A percentile compares a stretch with the other conserved stretches of the same genome.
Conservation (phyloP, 352 stramenopile genomes). For the Globisporangium camurandrum region DNA sequence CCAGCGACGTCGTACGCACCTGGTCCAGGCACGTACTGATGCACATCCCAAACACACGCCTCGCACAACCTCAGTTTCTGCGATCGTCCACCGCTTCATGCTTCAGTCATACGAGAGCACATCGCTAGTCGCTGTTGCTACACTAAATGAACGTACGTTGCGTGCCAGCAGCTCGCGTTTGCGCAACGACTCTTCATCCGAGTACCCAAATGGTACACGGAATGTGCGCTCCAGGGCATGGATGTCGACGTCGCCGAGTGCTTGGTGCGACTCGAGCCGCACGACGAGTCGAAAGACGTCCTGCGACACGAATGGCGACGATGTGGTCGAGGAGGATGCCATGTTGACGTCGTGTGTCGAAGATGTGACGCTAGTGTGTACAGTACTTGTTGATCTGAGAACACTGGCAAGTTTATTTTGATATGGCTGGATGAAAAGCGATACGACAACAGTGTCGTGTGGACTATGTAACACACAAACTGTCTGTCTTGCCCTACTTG, state of each 20-base stretch:
- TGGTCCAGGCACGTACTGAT: slow-evolving; percentile 36
- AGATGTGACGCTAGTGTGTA: no score
- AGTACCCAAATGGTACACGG: slow-evolving; percentile 38
- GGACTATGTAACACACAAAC: no score
- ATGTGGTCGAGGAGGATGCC: background rate
- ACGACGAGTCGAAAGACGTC: slow-evolving; percentile 69
- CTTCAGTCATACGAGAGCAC: background rate
- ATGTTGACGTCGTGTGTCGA: background rate
- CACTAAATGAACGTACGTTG: slow-evolving; percentile 17
- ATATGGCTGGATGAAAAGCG: no score
- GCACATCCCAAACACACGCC: background rate
- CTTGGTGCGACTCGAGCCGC: slow-evolving; percentile 50
- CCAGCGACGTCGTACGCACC: slow-evolving; percentile 39
- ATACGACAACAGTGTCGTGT: no score
- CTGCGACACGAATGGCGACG: slow-evolving; percentile 37
- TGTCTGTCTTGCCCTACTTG: no score
- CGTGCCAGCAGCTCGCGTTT: slow-evolving; percentile 9
- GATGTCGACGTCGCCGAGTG: slow-evolving; percentile 38
- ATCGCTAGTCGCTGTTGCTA: no score
- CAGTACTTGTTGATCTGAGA: no score
- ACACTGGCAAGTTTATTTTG: no score
- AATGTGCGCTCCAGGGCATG: slow-evolving; percentile 45
- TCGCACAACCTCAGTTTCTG: background rate
- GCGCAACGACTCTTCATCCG: slow-evolving; percentile 23
- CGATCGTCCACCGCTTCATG: background rate